These are phyloP conservation scores for Metschnikowia shivogae DNA, from an alignment of 805 yeast genomes.

Conservation along the genomic window DNA sequence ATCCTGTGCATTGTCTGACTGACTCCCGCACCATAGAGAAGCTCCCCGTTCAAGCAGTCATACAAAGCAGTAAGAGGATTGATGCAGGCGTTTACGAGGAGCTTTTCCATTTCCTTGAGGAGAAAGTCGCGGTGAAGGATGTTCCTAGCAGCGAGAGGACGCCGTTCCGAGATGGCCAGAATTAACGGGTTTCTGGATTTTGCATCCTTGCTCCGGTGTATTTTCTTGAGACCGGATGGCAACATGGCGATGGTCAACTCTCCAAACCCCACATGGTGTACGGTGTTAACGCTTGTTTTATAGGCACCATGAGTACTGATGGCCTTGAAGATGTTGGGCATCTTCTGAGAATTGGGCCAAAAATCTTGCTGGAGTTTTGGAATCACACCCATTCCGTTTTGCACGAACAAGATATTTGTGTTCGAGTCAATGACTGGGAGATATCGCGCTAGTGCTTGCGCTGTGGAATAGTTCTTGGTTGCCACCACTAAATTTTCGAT, in stretches of 20 bases:
- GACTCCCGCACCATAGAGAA: constrained; percentile 40
- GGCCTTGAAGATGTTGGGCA: constrained; percentile 69
- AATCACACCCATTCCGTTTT: constrained; percentile 78
- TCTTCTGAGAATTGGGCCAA: constrained; percentile 45
- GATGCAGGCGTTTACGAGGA: constrained; percentile 76
- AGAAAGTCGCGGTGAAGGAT: constrained; percentile 42
- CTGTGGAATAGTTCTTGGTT: constrained; percentile 77
- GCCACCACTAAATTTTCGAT: constrained; percentile 64
- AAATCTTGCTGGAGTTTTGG: constrained; percentile 46
- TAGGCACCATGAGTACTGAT: constrained; percentile 83
- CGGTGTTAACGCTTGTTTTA: constrained; percentile 31
- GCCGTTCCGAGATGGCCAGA: constrained; percentile 21
- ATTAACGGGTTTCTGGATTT: constrained; percentile 10
- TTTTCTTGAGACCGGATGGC: constrained; percentile 31
- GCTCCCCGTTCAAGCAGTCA: constrained; percentile 74
- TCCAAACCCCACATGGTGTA: constrained; percentile 70
- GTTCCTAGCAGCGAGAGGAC: constrained; percentile 24
- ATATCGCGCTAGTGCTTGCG: constrained; percentile 55
- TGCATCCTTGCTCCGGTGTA: constrained; percentile 13
- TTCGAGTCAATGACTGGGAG: constrained; percentile 42
- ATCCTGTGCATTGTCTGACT: constrained; percentile 35
- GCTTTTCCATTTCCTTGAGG: constrained; percentile 64
- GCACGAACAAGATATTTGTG: constrained; percentile 66
- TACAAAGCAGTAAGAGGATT: constrained; percentile 79
- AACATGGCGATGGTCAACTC: constrained; percentile 54